A percentile compares a stretch with the other conserved stretches of the same genome.
Evolutionary conservation across 176 grass and related monocot genomes (phyloP).

Genomic region (Aegilops sharonensis): DNA sequence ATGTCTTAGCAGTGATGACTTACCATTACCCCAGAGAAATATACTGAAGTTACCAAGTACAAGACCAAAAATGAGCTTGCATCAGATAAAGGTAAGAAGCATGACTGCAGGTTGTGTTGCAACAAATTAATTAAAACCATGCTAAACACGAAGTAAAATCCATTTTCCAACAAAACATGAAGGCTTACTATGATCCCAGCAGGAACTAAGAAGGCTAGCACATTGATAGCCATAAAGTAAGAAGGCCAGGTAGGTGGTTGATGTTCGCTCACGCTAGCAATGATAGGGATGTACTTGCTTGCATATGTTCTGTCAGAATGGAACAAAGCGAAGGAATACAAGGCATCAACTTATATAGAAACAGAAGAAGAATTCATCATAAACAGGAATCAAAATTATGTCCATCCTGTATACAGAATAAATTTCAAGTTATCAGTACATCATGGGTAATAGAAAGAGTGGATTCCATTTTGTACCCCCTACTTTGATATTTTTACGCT

Average conservation of each 20-base stretch:
- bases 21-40: conserved; percentile 99
- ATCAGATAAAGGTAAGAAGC: conserved; percentile 98
- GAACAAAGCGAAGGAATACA: not conserved
- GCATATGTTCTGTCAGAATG: conserved; percentile 84
- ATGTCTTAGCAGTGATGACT: conserved; percentile 23
- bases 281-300: conserved; percentile 99
- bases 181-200: conserved; percentile 94
- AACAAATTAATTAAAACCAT: conserved; percentile 29
- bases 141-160: not conserved
- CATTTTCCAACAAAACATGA: not conserved
- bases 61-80: conserved; percentile 92
- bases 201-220: conserved; percentile 95
- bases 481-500: no score
- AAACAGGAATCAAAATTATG: not conserved
- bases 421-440: conserved; percentile 5
- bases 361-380: conserved; percentile 18
- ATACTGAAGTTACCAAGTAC: conserved; percentile 97
- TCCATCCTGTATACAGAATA: not conserved
- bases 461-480: no score
- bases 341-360: conserved; percentile 17
- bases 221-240: conserved; percentile 99
- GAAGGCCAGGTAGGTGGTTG: conserved; percentile 99
- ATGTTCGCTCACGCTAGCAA: conserved; percentile 99
- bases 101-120: conserved; percentile 59
- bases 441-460: not conserved